These are phyloP conservation scores for Phytophthora ohioensis DNA, from an alignment of 352 stramenopile species.

Conservation along the genomic window DNA sequence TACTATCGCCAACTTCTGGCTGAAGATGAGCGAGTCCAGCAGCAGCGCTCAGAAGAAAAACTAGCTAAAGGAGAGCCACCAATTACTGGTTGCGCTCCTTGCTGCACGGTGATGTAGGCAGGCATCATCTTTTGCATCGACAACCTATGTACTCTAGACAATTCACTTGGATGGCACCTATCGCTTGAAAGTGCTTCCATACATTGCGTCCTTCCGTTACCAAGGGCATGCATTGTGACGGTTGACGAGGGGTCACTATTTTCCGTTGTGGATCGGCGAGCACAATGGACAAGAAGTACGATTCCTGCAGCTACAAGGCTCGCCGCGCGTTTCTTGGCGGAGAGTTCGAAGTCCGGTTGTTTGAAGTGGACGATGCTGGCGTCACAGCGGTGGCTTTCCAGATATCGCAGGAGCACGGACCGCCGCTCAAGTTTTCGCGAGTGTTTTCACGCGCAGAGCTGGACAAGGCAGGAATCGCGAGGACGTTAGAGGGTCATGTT, in stretches of 20 bases:
- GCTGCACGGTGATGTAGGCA: slow-evolving; percentile 60
- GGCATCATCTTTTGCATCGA: background rate
- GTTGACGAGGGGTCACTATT: slow-evolving; percentile 26
- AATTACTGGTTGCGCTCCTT: slow-evolving; percentile 59
- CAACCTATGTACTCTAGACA: slow-evolving; percentile 18
- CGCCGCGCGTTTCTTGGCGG: slow-evolving; percentile 66
- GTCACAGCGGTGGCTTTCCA: slow-evolving; percentile 68
- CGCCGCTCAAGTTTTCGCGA: slow-evolving; percentile 69
- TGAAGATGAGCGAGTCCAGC: slow-evolving; percentile 50
- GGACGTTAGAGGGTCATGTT: slow-evolving; percentile 73
- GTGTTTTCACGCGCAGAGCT: slow-evolving; percentile 69
- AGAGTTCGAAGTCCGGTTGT: slow-evolving; percentile 75
- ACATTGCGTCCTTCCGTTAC: slow-evolving; percentile 4
- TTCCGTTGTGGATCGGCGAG: background rate
- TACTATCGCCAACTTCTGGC: slow-evolving; percentile 58
- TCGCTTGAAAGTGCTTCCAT: background rate
- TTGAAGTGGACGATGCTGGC: slow-evolving; percentile 77
- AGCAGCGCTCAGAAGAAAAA: slow-evolving; percentile 41
- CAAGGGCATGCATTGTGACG: slow-evolving; percentile 4
- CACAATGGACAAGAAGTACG: slow-evolving; percentile 57
- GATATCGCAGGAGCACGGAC: slow-evolving; percentile 30
- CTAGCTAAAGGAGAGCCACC: slow-evolving; percentile 33
- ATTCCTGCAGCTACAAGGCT: slow-evolving; percentile 70
- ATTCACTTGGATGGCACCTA: background rate
- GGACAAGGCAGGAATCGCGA: slow-evolving; percentile 49